These are phyloP conservation scores for Globisporangium acanthophoron DNA, from an alignment of 352 stramenopile species.

Conservation along the genomic window DNA sequence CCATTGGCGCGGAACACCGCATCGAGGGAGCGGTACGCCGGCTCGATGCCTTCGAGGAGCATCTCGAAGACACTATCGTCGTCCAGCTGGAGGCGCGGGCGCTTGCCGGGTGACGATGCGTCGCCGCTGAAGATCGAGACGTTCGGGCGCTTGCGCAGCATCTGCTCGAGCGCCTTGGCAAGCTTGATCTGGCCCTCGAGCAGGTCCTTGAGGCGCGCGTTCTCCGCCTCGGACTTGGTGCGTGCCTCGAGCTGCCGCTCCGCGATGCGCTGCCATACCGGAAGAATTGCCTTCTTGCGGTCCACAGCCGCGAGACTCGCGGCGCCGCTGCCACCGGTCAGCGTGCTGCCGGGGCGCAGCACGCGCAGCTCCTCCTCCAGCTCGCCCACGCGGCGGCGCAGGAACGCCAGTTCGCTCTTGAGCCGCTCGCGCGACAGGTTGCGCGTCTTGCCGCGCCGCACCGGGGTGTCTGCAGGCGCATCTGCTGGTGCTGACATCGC, in stretches of 20 bases:
- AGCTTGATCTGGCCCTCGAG: conserved; percentile 8
- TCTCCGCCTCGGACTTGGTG: conserved; percentile 4
- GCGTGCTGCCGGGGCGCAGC: conserved; percentile 1
- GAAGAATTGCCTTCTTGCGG: conserved; percentile 7
- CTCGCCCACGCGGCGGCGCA: conserved; percentile 2
- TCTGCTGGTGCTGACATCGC: neutral
- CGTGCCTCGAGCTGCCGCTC: conserved; percentile 8
- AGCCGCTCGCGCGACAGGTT: conserved; percentile 13
- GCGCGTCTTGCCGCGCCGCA: conserved; percentile 1
- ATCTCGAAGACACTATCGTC: conserved; percentile 27
- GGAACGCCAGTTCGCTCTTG: conserved; percentile 5
- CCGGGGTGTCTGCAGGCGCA: neutral
- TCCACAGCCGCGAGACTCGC: neutral
- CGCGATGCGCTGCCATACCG: conserved; percentile 9
- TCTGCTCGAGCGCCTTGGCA: conserved; percentile 6
- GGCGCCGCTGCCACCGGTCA: neutral
- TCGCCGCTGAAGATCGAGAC: neutral
- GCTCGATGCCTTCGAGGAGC: conserved; percentile 35
- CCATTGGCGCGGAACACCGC: conserved; percentile 40
- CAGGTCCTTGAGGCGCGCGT: conserved; percentile 2
- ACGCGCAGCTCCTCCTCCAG: conserved; percentile 10
- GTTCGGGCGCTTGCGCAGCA: conserved; percentile 2
- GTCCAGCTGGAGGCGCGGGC: conserved; percentile 16
- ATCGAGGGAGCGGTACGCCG: conserved; percentile 31
- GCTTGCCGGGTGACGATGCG: conserved; percentile 6